phyloP scores from a whole-genome alignment of 2,329 filamentous ascomycete genomes.

The Orbilia brochopaga region DNA sequence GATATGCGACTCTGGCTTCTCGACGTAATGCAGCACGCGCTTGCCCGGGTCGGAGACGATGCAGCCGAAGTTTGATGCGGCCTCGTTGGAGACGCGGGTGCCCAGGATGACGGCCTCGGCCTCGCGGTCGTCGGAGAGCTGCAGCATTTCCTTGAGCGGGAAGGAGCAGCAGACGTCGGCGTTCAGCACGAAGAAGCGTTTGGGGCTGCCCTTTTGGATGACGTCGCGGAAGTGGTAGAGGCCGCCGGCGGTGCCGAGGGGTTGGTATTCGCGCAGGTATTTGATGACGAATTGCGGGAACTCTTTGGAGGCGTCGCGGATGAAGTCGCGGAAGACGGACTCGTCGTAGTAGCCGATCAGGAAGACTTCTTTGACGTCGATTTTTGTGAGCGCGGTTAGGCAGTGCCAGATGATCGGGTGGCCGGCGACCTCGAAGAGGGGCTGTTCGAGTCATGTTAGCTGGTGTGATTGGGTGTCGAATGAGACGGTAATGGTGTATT shows the following conservation, averaged over 20 bases:
- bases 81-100: constrained; percentile 86
- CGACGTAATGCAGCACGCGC: constrained; percentile 96
- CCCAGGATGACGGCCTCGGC: constrained; percentile 96
- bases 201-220: constrained; percentile 92
- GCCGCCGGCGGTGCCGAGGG: constrained; percentile 91
- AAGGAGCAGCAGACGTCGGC: constrained; percentile 99
- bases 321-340: constrained; percentile 94
- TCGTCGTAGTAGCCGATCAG: constrained; percentile 99
- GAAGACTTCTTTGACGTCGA: constrained; percentile 93
- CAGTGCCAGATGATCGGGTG: constrained; percentile 99
- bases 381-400: constrained; percentile 86
- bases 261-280: constrained; percentile 97
- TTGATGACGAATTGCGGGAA: constrained; percentile 89
- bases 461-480: background rate
- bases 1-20: constrained; percentile 97
- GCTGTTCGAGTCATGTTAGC: constrained; percentile 62
- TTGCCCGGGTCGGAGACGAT: constrained; percentile 94
- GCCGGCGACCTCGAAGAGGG: constrained; percentile 96
- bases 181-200: constrained; percentile 96
- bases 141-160: constrained; percentile 92
- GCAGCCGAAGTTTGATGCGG: constrained; percentile 95
- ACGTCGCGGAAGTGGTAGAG: constrained; percentile 99
- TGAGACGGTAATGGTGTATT: too few relatives aligned
- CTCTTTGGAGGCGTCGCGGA: constrained; percentile 83
- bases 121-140: constrained; percentile 90